Percentiles rank a stretch among this genome's conserved stretches.
Conservation (phyloP, 148 eudicot genomes). For the Polygonum maritimum region DNA sequence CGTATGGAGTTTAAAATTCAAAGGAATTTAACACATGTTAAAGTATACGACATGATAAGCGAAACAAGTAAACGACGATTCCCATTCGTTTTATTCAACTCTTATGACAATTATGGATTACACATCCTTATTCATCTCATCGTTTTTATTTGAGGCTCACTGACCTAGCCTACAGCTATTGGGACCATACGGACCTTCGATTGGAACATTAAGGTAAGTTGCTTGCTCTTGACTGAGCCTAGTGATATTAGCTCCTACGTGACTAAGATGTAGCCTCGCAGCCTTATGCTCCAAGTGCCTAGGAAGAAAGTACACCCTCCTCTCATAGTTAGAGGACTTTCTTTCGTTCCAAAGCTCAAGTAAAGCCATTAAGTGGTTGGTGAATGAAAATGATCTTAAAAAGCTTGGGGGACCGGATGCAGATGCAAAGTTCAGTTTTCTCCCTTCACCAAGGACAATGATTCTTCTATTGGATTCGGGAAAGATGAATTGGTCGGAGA, state of each 20-base stretch:
- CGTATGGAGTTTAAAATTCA: too few species aligned
- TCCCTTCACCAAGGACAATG: conserved; percentile 82
- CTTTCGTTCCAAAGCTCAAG: too few species aligned
- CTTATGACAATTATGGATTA: not conserved
- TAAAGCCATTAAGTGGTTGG: too few species aligned
- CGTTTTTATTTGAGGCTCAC: not conserved
- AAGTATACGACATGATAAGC: too few species aligned
- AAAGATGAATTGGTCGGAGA: conserved; percentile 74
- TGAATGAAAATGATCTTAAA: too few species aligned
- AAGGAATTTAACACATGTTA: too few species aligned
- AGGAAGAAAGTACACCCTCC: conserved; percentile 65
- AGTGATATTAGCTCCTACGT: not conserved
- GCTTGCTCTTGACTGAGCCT: not conserved
- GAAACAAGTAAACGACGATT: too few species aligned
- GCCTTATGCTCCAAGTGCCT: not conserved
- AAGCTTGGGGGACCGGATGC: conserved; percentile 30
- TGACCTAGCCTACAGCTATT: not conserved
- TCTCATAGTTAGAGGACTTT: conserved; percentile 58
- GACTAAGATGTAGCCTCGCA: not conserved
- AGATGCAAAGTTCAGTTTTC: conserved; percentile 92
- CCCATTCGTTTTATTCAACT: not conserved
- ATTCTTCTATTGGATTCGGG: conserved; percentile 68
- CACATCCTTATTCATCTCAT: not conserved
- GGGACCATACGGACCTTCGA: conserved; percentile 32
- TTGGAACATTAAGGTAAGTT: not conserved